These are phyloP conservation scores for Aleurites moluccanus DNA, from an alignment of 441 rosid species.

Conservation along the genomic window DNA sequence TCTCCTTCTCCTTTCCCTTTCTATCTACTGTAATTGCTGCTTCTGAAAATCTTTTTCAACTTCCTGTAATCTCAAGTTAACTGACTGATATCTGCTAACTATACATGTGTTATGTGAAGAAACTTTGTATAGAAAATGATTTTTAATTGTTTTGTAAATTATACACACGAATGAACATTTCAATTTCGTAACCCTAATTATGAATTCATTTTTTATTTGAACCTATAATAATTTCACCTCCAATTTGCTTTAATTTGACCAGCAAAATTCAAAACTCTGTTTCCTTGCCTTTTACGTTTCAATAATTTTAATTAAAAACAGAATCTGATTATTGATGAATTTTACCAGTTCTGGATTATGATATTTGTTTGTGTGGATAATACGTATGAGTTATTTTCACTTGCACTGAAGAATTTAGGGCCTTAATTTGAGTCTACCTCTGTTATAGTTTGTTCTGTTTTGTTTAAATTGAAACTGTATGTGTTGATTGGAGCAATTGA, in stretches of 20 bases:
- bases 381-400: too few relatives aligned
- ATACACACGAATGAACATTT: too few relatives aligned
- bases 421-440: not conserved
- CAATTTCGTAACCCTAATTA: not conserved
- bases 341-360: too few relatives aligned
- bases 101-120: too few relatives aligned
- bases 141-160: not conserved
- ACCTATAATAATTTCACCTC: not conserved
- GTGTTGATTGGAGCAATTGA: not conserved
- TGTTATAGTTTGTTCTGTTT: too few relatives aligned
- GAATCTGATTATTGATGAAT: not conserved
- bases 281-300: conserved; percentile 1
- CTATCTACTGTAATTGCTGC: not conserved
- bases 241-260: not conserved
- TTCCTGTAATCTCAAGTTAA: conserved; percentile 3
- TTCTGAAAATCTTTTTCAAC: not conserved
- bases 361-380: too few relatives aligned
- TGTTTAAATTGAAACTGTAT: too few relatives aligned
- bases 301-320: not conserved
- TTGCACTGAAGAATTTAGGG: too few relatives aligned
- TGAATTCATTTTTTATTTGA: not conserved
- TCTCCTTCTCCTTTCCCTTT: not conserved
- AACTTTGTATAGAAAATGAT: too few relatives aligned
- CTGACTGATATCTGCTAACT: not conserved
- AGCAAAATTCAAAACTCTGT: not conserved